These are phyloP conservation scores for Globisporangium cederbergense DNA, from an alignment of 352 stramenopile genomes.

Conservation along the genomic window DNA sequence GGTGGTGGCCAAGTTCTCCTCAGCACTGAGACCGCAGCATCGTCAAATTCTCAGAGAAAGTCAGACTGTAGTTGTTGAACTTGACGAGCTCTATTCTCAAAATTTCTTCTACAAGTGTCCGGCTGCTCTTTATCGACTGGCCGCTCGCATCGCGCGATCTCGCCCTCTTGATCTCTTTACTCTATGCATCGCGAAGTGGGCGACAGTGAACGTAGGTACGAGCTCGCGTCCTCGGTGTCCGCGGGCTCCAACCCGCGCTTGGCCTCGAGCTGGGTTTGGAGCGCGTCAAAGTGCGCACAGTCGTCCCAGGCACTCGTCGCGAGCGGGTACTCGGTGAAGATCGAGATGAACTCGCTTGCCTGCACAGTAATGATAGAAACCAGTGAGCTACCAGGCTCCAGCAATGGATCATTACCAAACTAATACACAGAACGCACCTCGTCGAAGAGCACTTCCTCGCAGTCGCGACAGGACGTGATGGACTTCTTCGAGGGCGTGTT, in stretches of 20 bases:
- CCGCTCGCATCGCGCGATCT: no score
- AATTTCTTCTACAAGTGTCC: no score
- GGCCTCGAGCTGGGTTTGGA: slow-evolving; percentile 45
- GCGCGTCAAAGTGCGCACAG: slow-evolving; percentile 59
- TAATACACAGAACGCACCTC: slow-evolving; percentile 35
- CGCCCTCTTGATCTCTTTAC: not conserved
- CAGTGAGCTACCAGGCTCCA: no score
- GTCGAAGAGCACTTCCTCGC: slow-evolving; percentile 73
- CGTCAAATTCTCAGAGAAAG: no score
- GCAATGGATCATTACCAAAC: not conserved
- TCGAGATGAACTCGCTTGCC: slow-evolving; percentile 64
- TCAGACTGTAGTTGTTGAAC: no score
- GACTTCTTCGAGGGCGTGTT: slow-evolving; percentile 79
- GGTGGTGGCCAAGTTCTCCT: no score
- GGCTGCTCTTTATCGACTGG: not conserved
- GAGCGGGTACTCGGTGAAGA: slow-evolving; percentile 51
- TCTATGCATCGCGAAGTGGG: not conserved
- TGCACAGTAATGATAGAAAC: no score
- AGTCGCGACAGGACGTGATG: slow-evolving; percentile 73
- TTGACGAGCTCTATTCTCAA: no score
- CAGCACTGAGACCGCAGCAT: no score
- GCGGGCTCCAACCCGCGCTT: slow-evolving; percentile 38
- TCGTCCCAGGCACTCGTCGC: slow-evolving; percentile 76
- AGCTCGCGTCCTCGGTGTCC: slow-evolving; percentile 1
- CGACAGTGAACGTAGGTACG: slow-evolving; percentile 7